A percentile compares a stretch with the other conserved stretches of the same genome.
Conservation (phyloP, 140 eudicot genomes). For the Stevia rebaudiana region DNA sequence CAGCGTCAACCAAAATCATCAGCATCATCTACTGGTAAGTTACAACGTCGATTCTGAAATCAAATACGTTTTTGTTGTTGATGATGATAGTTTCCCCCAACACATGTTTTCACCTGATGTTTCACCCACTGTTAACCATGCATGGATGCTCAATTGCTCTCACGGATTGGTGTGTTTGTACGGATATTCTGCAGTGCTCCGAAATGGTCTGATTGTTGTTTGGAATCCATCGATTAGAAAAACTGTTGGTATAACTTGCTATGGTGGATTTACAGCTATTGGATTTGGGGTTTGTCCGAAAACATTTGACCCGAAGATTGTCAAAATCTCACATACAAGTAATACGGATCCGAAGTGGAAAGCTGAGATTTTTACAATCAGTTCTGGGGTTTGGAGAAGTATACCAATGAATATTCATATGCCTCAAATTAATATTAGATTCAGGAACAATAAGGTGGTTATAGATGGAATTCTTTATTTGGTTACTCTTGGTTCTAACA, state of each 20-base stretch:
- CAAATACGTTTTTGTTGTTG: not conserved
- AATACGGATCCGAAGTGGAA: too few relatives aligned
- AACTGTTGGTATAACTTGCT: not conserved
- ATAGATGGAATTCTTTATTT: not conserved
- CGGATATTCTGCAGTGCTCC: too few relatives aligned
- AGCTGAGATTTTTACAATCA: not conserved
- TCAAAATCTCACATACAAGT: not conserved
- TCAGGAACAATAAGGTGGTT: not conserved
- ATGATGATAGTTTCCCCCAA: slow-evolving; percentile 1
- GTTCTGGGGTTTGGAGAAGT: not conserved
- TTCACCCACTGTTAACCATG: not conserved
- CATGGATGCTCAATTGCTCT: not conserved
- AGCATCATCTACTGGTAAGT: too few relatives aligned
- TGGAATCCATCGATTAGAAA: not conserved
- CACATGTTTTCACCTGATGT: not conserved
- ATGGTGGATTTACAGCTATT: too few relatives aligned
- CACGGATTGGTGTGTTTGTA: not conserved
- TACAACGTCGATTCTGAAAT: not conserved
- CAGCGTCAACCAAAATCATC: too few relatives aligned
- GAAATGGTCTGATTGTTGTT: not conserved
- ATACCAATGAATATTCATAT: not conserved
- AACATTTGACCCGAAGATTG: not conserved
- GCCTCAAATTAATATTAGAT: too few relatives aligned
- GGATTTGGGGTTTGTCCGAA: slow-evolving; percentile 2
- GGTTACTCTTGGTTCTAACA: too few relatives aligned